Base-by-base conservation (phyloP, 2,329 filamentous ascomycete species). In the Sporothrix brunneoviolacea region DNA sequence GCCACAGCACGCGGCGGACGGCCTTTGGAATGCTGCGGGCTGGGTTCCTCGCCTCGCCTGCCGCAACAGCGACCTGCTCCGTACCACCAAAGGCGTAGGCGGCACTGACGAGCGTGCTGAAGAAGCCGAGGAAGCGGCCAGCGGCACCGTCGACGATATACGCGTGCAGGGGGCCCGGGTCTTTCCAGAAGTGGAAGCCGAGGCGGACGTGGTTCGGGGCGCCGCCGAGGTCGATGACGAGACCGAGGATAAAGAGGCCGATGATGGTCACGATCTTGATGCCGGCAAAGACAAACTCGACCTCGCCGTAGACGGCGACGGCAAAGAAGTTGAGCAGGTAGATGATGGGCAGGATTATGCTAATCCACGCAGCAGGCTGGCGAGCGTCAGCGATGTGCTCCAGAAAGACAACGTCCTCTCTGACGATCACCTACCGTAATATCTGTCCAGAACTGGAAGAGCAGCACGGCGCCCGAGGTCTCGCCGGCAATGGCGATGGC, bases 11-110 rank as follows among this genome's bases (percentile, higher is more conserved):
- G 39, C 45, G 75, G 12, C 74, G 69, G 4, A 79, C 78, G 0
- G 80, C 80, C 66, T 81, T 81, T 48, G 82, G 82, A 48, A 86
- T 78, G 64, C 82, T 83, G 58, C 75, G 73, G 37, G 81, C 74
- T 1, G 82, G 83, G 15, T 81, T 76, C 12, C 78, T 68, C 1
- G 79, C 79, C 68, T 86, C 82, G 37, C 78, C 82, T 4, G 80
- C 82, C 1, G 82, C 80, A 15, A 79, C 70, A n/a, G 74, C 75
- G 53, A 71, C 67, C 8, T 84, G 71, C 60, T 87, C 83, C 8
- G 80, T 77, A 4, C 76, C 77, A 60, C 79, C 74, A 62, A 82
- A 82, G 22, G 77, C 75, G 59, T 82, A 83, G 0, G 76, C 77
- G 3, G 76, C 77, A 13, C 70, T 40, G 52, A 76, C 68, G 43